Evolutionary conservation across 108 stramenopile genomes (phyloP).

Genomic region (Nannochloropsis gaditana): DNA sequence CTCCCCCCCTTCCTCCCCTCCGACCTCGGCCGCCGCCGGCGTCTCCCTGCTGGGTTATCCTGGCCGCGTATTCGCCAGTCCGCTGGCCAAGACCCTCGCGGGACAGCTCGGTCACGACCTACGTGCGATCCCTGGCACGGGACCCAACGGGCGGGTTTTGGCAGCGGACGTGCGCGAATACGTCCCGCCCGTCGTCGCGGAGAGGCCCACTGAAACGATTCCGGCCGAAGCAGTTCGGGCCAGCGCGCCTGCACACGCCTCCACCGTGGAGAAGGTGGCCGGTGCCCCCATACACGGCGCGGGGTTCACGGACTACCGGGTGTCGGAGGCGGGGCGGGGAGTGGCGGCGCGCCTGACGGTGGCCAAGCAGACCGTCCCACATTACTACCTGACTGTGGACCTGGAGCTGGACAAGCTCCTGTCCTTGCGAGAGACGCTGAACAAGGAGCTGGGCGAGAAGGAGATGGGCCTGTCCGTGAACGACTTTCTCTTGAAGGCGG

Average conservation of each 20-base stretch:
- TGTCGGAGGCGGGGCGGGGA: background rate
- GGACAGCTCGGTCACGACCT: conserved; percentile 26
- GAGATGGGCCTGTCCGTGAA: conserved; percentile 62
- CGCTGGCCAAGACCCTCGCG: conserved; percentile 30
- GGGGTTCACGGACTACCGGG: conserved; percentile 24
- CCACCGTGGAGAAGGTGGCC: conserved; percentile 22
- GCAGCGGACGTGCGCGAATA: conserved; percentile 86
- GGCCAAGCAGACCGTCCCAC: conserved; percentile 84
- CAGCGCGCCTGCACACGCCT: background rate
- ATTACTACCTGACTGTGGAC: conserved; percentile 93
- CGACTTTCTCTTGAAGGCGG: conserved; percentile 88
- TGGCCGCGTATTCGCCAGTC: conserved; percentile 27
- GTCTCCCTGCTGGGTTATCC: conserved; percentile 32
- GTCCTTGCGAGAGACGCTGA: conserved; percentile 68
- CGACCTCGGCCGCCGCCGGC: conserved; percentile 48
- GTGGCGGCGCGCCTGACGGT: conserved; percentile 66
- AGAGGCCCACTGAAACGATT: no score
- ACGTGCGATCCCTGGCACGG: conserved; percentile 61
- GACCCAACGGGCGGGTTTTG: conserved; percentile 87
- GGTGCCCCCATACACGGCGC: conserved; percentile 36
- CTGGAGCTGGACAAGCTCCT: conserved; percentile 71
- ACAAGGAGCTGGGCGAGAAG: conserved; percentile 51
- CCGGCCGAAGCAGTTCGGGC: background rate
- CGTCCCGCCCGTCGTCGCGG: conserved; percentile 37
- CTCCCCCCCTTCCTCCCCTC: conserved; percentile 31